These are phyloP conservation scores for Ogataea nonfermentans DNA, from an alignment of 805 yeast species.

Conservation along the genomic window DNA sequence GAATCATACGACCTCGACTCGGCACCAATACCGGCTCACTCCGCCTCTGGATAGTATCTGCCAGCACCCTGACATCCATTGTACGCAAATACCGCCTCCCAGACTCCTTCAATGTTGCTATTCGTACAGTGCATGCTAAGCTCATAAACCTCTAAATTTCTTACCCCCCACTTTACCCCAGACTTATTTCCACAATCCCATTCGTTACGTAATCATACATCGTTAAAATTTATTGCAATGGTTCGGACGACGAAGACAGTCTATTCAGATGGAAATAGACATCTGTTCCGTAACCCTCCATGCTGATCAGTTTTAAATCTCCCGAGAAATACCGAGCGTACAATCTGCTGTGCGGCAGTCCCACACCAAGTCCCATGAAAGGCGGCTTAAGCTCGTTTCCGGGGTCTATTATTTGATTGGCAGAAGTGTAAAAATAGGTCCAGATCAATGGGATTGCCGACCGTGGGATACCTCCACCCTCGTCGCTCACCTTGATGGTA, in stretches of 20 bases:
- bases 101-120: neutral
- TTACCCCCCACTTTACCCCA: constrained; percentile 7
- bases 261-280: constrained; percentile 84
- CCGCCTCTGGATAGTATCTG: neutral
- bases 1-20: neutral
- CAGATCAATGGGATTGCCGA: constrained; percentile 81
- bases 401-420: constrained; percentile 56
- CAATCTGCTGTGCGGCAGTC: constrained; percentile 79
- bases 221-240: constrained; percentile 42
- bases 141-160: no score
- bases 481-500: constrained; percentile 86
- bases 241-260: constrained; percentile 70
- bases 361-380: constrained; percentile 93
- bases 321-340: constrained; percentile 92
- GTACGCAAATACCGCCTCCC: neutral
- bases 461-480: constrained; percentile 92
- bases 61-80: neutral
- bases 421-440: constrained; percentile 91
- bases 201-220: constrained; percentile 5
- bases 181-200: neutral
- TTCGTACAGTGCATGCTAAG: no score
- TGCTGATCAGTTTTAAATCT: constrained; percentile 77
- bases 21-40: neutral
- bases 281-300: constrained; percentile 96
- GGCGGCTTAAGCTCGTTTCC: constrained; percentile 61